A percentile compares a stretch with the other conserved stretches of the same genome.
Conservation (phyloP, 75 land plant species). For the Pinus taeda region DNA sequence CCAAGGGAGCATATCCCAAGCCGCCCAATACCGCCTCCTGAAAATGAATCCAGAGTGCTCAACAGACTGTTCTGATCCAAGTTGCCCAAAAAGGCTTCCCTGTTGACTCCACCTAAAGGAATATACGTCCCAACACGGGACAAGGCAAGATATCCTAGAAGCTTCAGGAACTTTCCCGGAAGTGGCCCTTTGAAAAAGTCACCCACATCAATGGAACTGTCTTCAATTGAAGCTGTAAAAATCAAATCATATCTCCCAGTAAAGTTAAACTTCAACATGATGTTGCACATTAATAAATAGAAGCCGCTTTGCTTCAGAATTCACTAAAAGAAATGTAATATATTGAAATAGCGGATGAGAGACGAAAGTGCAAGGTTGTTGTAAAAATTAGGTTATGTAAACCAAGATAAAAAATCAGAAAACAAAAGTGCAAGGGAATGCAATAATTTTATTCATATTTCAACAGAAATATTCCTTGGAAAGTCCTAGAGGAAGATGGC, state of each 20-base stretch:
- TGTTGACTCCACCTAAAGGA: slow-evolving; percentile 94
- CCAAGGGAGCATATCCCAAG: slow-evolving; percentile 96
- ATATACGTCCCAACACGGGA: slow-evolving; percentile 95
- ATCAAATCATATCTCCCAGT: neutral
- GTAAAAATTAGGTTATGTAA: neutral
- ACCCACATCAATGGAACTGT: slow-evolving; percentile 90
- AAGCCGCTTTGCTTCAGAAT: neutral
- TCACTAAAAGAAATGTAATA: neutral
- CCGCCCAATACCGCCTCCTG: slow-evolving; percentile 99
- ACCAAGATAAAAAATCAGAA: neutral
- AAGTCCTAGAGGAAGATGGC: too few species aligned
- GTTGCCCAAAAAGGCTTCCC: slow-evolving; percentile 89
- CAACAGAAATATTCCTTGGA: too few species aligned
- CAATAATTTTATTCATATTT: too few species aligned
- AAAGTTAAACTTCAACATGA: neutral
- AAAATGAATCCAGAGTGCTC: slow-evolving; percentile 95
- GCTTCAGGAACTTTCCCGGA: slow-evolving; percentile 88
- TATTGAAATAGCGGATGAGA: neutral
- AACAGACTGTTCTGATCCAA: slow-evolving; percentile 91
- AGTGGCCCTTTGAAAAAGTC: slow-evolving; percentile 98
- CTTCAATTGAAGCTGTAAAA: slow-evolving; percentile 93
- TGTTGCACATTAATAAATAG: neutral
- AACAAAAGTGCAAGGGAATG: neutral
- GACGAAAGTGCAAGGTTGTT: neutral
- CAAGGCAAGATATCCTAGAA: slow-evolving; percentile 79